Conservation (phyloP, 1,284 basidiomycete species). For the Hemileia vastatrix region DNA sequence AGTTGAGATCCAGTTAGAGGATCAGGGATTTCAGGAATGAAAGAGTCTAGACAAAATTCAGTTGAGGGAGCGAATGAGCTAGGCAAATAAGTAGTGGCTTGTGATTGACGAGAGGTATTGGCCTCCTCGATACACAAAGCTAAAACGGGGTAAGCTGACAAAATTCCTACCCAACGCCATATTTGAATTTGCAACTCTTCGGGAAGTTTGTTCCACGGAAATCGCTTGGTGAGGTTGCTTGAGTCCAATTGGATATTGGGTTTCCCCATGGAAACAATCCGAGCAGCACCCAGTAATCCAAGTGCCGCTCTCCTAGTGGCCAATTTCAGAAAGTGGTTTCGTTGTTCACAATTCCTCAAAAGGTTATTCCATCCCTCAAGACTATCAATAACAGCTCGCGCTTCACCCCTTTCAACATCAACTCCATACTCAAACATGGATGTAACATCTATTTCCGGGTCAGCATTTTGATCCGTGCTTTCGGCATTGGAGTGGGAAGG, state of each 20-base stretch:
- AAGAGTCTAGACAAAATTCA: neutral
- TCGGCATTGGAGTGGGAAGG: neutral
- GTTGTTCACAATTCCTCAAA: conserved; percentile 1
- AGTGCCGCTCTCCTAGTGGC: conserved; percentile 9
- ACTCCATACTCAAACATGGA: neutral
- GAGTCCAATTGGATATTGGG: no score
- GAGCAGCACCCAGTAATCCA: conserved; percentile 1
- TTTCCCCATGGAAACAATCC: neutral
- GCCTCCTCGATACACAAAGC: no score
- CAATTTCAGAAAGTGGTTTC: conserved; percentile 7
- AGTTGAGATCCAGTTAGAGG: conserved; percentile 5
- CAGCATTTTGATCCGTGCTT: neutral
- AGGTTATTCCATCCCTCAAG: conserved; percentile 8
- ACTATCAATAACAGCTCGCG: neutral
- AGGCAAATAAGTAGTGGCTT: no score
- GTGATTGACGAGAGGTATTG: no score
- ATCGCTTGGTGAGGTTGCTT: no score
- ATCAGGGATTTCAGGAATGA: neutral
- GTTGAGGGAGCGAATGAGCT: neutral
- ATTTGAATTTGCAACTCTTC: conserved; percentile 10
- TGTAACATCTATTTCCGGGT: neutral
- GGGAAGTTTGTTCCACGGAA: conserved; percentile 7
- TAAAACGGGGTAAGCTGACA: conserved; percentile 9
- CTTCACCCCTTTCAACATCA: neutral
- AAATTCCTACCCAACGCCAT: conserved; percentile 6